Base-by-base conservation (phyloP, 2,329 filamentous ascomycete species). In the Ploettnerulaceae sp. region DNA sequence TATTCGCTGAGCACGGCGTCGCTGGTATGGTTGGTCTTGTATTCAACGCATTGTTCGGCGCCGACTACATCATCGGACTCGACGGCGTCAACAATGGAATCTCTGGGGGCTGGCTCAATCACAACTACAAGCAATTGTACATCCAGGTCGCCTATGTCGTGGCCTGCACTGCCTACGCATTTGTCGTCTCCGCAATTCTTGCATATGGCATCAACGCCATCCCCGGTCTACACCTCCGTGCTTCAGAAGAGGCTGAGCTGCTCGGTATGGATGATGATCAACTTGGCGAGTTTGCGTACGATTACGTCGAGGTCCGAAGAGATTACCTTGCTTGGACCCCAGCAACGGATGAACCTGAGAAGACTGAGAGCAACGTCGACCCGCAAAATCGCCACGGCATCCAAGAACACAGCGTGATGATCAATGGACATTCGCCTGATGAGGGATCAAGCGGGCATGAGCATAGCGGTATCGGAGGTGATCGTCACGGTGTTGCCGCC, bases 181-280 rank as follows among this genome's bases (percentile, higher is more conserved):
- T 91, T 63, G 75, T 81, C 61, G 73, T 93, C 59, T 87, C 82
- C 49, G 82, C 84, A 46, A 62, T 84, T 58, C 76, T 93, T 58
- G 86, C 86, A 51, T 87, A 84, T 69, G 63, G 70, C 61, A 85
- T 93, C 69, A 83, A 93, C 70, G 65, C 81, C 54, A 74, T 89
- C 17, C 87, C 87, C 20, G 86, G 86, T 36, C 77, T 93, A 15
- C 79, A 89, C 65, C 83, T 93, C 35, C 85, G 87, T 48, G 86
- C 86, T 7, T 84, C 79, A 20, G 85, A 89, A 61, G 84, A 90
- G 67, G 87, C 87, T 18, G 87, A 93, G 68, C 79, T 91, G 9
- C 79, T 91, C 47, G 87, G 87, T 57, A 90, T 91, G 85, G 87
- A 93, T 62, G 87, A 91, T 64, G 86, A 91, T 69, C 87, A 93